These are phyloP conservation scores for Phytophthora tentaculata DNA, from an alignment of 352 stramenopile species.

Conservation along the genomic window DNA sequence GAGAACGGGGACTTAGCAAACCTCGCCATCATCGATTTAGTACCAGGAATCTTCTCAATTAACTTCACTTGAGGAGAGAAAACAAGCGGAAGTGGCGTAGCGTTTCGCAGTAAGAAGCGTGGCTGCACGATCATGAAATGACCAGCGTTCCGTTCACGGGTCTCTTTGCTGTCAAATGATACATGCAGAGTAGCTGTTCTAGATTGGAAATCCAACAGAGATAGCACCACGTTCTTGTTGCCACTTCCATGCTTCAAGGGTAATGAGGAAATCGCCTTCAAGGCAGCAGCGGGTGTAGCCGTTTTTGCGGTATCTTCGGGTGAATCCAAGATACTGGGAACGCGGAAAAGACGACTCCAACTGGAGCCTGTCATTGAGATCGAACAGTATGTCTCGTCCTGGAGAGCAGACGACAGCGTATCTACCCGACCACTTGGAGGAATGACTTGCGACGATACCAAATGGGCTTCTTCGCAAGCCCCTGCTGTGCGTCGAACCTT, in stretches of 20 bases:
- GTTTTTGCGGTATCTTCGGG: conserved; percentile 6
- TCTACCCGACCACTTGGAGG: conserved; percentile 52
- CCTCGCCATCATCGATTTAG: conserved; percentile 60
- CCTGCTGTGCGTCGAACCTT: conserved; percentile 63
- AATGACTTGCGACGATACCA: conserved; percentile 75
- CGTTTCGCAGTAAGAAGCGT: conserved; percentile 67
- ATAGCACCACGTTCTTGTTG: conserved; percentile 49
- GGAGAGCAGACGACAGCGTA: conserved; percentile 71
- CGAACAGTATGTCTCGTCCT: conserved; percentile 78
- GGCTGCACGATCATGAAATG: conserved; percentile 72
- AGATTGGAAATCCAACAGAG: conserved; percentile 61
- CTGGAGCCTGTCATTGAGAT: conserved; percentile 80
- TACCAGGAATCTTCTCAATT: conserved; percentile 56
- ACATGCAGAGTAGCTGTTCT: conserved; percentile 71
- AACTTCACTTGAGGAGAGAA: conserved; percentile 65
- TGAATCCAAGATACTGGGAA: conserved; percentile 45
- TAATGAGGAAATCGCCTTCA: conserved; percentile 27
- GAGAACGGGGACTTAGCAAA: conserved; percentile 57
- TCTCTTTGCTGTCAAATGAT: conserved; percentile 58
- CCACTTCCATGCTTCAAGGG: conserved; percentile 21
- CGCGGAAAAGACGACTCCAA: conserved; percentile 79
- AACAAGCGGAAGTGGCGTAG: conserved; percentile 52
- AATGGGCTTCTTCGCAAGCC: conserved; percentile 68
- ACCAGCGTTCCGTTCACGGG: conserved; percentile 46
- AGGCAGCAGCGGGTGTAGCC: conserved; percentile 4